Percentiles rank a stretch among this genome's conserved stretches.
Evolutionary conservation across 352 stramenopile genomes (phyloP).

Genomic region (Phytophthora capsici): DNA sequence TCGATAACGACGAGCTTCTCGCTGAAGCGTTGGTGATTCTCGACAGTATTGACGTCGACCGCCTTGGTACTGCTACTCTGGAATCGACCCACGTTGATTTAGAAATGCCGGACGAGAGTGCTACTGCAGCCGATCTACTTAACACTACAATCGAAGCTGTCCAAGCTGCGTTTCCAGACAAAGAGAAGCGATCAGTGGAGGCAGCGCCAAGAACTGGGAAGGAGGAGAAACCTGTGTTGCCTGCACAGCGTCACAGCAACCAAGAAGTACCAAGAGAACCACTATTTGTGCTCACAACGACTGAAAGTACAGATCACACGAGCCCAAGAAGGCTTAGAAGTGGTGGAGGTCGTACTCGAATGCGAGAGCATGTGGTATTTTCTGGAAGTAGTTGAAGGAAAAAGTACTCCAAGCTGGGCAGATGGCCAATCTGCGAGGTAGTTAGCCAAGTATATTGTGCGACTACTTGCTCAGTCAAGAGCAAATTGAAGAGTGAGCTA

Average conservation of each 20-base stretch:
- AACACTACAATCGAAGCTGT: constrained; percentile 13
- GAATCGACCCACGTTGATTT: background rate
- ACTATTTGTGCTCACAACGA: background rate
- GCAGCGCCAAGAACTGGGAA: background rate
- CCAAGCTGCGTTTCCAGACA: too few relatives aligned
- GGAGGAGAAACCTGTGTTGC: background rate
- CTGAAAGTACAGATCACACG: background rate
- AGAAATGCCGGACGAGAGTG: background rate
- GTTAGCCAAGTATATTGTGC: too few relatives aligned
- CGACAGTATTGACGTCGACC: constrained; percentile 23
- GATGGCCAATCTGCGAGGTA: too few relatives aligned
- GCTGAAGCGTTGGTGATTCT: constrained; percentile 29
- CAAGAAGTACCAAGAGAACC: background rate
- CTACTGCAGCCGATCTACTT: constrained; percentile 13
- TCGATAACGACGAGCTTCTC: constrained; percentile 23
- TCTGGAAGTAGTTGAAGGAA: too few relatives aligned
- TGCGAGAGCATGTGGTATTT: too few relatives aligned
- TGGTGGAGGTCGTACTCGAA: constrained; percentile 10
- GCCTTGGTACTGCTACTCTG: constrained; percentile 2
- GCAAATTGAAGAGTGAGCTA: too few relatives aligned
- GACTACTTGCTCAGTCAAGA: too few relatives aligned
- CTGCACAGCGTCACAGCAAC: background rate
- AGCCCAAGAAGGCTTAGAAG: constrained; percentile 8
- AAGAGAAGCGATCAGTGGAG: too few relatives aligned
- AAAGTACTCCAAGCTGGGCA: too few relatives aligned